Conservation (phyloP, 257 asterid genomes). For the Capsicum rhomboideum region DNA sequence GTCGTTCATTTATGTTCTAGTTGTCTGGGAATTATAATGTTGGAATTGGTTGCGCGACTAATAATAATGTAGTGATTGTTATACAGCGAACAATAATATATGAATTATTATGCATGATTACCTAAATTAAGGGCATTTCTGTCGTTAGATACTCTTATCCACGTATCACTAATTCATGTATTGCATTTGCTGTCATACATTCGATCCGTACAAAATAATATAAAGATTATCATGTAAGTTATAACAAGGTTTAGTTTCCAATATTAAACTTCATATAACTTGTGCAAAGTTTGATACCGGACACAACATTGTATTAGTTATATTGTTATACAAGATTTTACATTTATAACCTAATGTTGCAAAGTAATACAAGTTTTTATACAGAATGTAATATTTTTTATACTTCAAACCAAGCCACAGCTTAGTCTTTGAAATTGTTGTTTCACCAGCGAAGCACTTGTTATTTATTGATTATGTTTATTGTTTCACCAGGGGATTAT, state of each 20-base stretch:
- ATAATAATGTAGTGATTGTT: not conserved
- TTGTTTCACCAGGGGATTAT: constrained; percentile 51
- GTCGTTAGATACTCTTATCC: not conserved
- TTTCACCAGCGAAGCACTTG: not conserved
- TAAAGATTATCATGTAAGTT: not conserved
- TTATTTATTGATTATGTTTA: not conserved
- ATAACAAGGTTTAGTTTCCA: not conserved
- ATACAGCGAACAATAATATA: not conserved
- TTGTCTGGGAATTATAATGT: not conserved
- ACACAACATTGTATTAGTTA: not conserved
- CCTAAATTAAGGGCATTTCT: not conserved
- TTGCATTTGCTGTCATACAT: not conserved
- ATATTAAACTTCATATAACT: not conserved
- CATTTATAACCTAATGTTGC: not conserved
- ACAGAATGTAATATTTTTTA: not conserved
- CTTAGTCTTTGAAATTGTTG: not conserved
- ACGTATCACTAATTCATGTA: not conserved
- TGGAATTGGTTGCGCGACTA: not conserved
- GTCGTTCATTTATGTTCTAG: not conserved
- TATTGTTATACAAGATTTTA: not conserved
- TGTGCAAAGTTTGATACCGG: not conserved
- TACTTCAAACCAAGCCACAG: not conserved
- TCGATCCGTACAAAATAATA: not conserved
- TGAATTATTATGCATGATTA: not conserved
- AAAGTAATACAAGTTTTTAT: not conserved